Evolutionary conservation across 495 filamentous ascomycete genomes (phyloP), one percentile per base, ranked within the genome.

Genomic region (Mycothermus thermophilus): DNA sequence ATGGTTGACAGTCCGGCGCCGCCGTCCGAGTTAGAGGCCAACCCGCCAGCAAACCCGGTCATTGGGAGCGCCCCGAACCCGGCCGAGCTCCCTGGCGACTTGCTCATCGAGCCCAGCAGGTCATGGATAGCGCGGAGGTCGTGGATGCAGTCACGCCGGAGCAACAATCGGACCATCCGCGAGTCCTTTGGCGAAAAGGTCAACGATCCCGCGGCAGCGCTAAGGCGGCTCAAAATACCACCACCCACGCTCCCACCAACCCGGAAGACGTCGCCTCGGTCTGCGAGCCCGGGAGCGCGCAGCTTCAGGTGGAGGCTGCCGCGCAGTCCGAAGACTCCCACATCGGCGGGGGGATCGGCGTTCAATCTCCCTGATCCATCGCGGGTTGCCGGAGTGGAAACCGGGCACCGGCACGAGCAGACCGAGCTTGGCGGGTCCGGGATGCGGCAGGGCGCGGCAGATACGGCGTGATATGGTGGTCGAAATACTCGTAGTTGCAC

Each of bases 121-220:
- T n/a, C 30, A 11, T 40, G 36, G 27, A 15, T 43, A 1, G 28
- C 34, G 1, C 45, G 34, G 6, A 25, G 44, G 18, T 38, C 46
- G 17, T 31, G 37, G 12, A 20, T 40, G 8, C 25, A 12, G 8
- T 40, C 42, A 2, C 28, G 21, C 1, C 10, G 33, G 17, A n/a
- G n/a, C n/a, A n/a, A n/a, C n/a, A n/a, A n/a, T 5, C 42, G 32
- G 15, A 49, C 40, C 1, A 27, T 48, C 8, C 32, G 48, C 9
- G 48, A 52, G 29, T 52, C 48, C 21, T 52, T 52, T 27, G 48
- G 48, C 16, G 48, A 52, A 26, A 52, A 52, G 26, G 27, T 41
- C 21, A 52, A 52, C 9, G 48, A 52, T 16, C 48, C 48, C 1
- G 48, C 42, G 2, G 30, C 43, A 10, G 40, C 32, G 1, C 23